Evolutionary conservation across 2,329 filamentous ascomycete genomes (phyloP).

Genomic region (Passalora sequoiae): DNA sequence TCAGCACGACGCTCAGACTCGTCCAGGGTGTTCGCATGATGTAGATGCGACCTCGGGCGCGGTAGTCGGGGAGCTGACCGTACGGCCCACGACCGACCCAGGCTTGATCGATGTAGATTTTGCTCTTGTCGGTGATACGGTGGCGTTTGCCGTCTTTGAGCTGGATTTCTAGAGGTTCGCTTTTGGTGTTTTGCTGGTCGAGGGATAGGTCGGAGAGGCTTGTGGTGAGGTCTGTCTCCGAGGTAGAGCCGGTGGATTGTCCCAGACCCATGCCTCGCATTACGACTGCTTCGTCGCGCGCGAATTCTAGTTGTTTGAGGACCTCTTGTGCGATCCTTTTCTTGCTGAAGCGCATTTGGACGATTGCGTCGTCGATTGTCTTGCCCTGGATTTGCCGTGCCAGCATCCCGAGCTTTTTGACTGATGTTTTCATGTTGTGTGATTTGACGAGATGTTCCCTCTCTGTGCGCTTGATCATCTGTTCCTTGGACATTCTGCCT

Average conservation of each 20-base stretch:
- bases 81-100: slow-evolving; percentile 79
- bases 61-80: slow-evolving; percentile 59
- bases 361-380: slow-evolving; percentile 85
- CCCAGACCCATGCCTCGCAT: slow-evolving; percentile 77
- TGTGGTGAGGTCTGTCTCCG: slow-evolving; percentile 20
- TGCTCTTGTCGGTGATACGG: slow-evolving; percentile 66
- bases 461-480: slow-evolving; percentile 64
- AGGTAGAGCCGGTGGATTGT: slow-evolving; percentile 16
- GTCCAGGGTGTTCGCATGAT: slow-evolving; percentile 67
- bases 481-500: slow-evolving; percentile 60
- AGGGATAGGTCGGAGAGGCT: too few relatives aligned
- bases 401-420: slow-evolving; percentile 86
- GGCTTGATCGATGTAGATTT: slow-evolving; percentile 83
- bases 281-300: slow-evolving; percentile 74
- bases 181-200: slow-evolving; percentile 7
- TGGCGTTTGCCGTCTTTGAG: slow-evolving; percentile 71
- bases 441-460: slow-evolving; percentile 57
- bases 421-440: slow-evolving; percentile 70
- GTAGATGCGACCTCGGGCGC: slow-evolving; percentile 69
- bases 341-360: slow-evolving; percentile 92
- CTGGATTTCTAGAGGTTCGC: slow-evolving; percentile 53
- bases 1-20: slow-evolving; percentile 72
- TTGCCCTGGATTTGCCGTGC: slow-evolving; percentile 88
- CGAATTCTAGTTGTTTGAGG: slow-evolving; percentile 70
- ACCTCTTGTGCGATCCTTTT: slow-evolving; percentile 87